phyloP scores from a whole-genome alignment of 352 stramenopile genomes.

The Pythium scleroteichum region DNA sequence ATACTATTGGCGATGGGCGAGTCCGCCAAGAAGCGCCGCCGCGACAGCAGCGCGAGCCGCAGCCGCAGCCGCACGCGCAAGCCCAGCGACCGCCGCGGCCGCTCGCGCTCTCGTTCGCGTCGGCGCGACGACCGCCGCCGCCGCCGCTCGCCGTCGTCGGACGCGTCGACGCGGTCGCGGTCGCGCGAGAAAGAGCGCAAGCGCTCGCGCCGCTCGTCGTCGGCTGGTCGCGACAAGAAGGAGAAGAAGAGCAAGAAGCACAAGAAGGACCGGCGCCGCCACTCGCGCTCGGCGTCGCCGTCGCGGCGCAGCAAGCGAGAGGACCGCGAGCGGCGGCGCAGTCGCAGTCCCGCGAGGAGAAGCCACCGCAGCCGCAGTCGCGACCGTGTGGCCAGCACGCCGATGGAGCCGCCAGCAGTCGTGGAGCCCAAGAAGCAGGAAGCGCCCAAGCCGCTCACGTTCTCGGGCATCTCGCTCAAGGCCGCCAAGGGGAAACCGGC shows the following conservation, averaged over 20 bases:
- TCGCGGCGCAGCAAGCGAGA: constrained; percentile 2
- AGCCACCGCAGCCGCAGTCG: constrained; percentile 35
- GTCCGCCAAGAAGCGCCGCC: constrained; percentile 37
- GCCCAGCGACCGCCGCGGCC: constrained; percentile 13
- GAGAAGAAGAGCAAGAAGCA: constrained; percentile 22
- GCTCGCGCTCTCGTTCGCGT: constrained; percentile 11
- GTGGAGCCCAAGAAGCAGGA: constrained; percentile 6
- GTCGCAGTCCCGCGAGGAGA: constrained; percentile 31
- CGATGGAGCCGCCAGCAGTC: background rate
- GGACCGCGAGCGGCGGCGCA: constrained; percentile 15
- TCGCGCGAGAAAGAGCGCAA: constrained; percentile 23
- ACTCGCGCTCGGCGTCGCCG: constrained; percentile 33
- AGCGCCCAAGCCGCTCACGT: constrained; percentile 50
- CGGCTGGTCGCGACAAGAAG: constrained; percentile 12
- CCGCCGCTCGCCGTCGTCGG: constrained; percentile 6
- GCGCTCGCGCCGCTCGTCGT: constrained; percentile 25
- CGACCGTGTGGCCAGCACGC: constrained; percentile 16
- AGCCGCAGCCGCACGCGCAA: constrained; percentile 32
- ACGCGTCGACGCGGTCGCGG: constrained; percentile 6
- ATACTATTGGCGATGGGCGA: constrained; percentile 28
- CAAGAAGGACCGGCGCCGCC: constrained; percentile 14
- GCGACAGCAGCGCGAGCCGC: constrained; percentile 23
- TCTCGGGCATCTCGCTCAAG: constrained; percentile 72
- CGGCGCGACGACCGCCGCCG: constrained; percentile 6
- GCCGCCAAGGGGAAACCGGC: constrained; percentile 13